Base-by-base conservation (phyloP, 2,329 filamentous ascomycete species). In the Arthroderma sp. region DNA sequence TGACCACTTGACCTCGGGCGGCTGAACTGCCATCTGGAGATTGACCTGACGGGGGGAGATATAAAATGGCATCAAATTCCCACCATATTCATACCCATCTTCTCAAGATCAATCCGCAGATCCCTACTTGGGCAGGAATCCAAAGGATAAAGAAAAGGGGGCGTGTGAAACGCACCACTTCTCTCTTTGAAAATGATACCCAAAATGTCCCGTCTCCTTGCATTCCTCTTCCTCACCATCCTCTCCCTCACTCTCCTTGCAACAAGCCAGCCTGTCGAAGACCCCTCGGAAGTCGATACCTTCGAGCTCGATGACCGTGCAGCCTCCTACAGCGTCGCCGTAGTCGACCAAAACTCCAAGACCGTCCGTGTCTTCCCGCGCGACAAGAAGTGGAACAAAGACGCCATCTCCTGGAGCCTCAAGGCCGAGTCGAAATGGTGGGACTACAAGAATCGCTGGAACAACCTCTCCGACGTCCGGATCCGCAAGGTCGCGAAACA, bases 271-370 rank as follows among this genome's bases (percentile, higher is more conserved):
- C 32, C 32, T 11, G 8, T 34, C 32, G 11, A 8, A 34, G 15
- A 22, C 15, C 2, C 32, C 32, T 34, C 32, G 8, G 32, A 34
- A 9, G 32, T 34, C 8, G 8, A 36, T 6, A 38, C 42, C n/a
- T 29, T 30, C 4, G 28, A 27, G 33, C 29, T 49, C 37, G 37
- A 34, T 7, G 40, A 31, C 29, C 37, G 40, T 6, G 37, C 44
- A 11, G 9, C 51, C 50, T 38, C 52, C 40, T 52, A 51, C 45
- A 48, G 50, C 33, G 40, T 53, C 37, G 50, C 48, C 6, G 50
- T 50, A n/a, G 47, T 49, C 10, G 51, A 53, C 43, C 51, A 53
- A 38, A 50, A 49, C 40, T 48, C 48, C 40, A 48, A 50, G 33
- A 51, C 51, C 7, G 40, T 53, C 10, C 51, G 48, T 7, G 50